Percentiles rank a stretch among this genome's conserved stretches.
phyloP scores from a whole-genome alignment of 2,329 filamentous ascomycete species.

The Aspergillus eucalypticola region DNA sequence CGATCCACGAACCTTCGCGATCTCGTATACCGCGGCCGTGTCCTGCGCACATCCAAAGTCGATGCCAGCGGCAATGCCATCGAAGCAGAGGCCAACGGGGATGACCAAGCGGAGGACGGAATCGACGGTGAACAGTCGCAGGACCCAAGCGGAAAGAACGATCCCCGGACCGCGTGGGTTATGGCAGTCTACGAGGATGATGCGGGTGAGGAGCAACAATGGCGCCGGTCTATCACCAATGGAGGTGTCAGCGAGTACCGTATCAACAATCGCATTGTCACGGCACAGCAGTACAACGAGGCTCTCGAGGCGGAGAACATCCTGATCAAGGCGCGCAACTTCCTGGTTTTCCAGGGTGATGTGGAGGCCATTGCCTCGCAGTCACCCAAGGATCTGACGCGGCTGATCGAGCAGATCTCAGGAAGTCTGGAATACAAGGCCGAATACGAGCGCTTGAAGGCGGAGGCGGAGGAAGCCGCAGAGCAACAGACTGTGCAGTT shows the following conservation, averaged over 20 bases:
- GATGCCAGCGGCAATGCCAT: conserved; percentile 77
- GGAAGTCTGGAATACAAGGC: conserved; percentile 92
- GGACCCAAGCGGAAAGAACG: conserved; percentile 58
- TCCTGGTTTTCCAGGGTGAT: conserved; percentile 96
- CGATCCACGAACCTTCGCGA: conserved; percentile 92
- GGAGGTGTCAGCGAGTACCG: conserved; percentile 90
- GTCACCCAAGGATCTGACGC: conserved; percentile 88
- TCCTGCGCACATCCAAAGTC: conserved; percentile 87
- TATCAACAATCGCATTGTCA: conserved; percentile 89
- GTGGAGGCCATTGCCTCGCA: conserved; percentile 96
- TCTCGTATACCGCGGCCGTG: conserved; percentile 91
- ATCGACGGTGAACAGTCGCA: conserved; percentile 63
- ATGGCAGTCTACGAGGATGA: conserved; percentile 99
- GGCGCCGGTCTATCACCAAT: conserved; percentile 92
- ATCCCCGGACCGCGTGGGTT: conserved; percentile 95
- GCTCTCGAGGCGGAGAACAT: conserved; percentile 92
- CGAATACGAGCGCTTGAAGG: conserved; percentile 89
- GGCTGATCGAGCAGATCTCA: conserved; percentile 95
- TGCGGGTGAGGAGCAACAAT: conserved; percentile 88
- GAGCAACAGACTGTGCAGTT: conserved; percentile 89
- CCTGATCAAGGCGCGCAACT: conserved; percentile 95
- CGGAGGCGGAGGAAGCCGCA: conserved; percentile 78
- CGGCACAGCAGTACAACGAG: conserved; percentile 89
- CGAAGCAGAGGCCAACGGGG: conserved; percentile 62
- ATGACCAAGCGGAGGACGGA: conserved; percentile 60